Evolutionary conservation across 352 stramenopile genomes (phyloP), one percentile per base, ranked within the genome.

Genomic region (Blastocystis hominis): DNA sequence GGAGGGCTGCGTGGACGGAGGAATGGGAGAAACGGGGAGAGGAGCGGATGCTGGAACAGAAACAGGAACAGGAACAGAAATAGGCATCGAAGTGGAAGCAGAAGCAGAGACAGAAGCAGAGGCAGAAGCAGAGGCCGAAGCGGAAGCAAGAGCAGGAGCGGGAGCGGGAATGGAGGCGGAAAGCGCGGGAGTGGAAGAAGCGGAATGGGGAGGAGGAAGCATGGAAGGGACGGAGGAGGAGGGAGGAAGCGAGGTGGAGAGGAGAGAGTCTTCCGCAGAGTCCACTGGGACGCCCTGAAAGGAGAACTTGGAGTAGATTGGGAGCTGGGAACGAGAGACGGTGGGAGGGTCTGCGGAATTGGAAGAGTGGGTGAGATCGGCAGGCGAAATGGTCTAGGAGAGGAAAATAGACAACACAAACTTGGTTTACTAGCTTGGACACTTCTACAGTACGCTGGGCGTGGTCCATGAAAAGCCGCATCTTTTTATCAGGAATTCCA

Each of bases 371-470:
- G 20, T 40, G 20, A 24, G 30, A 68, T 68, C 30, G 30, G 20
- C 59, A 38, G 20, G 20, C 15, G 59, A 15, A 38, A 68, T 68
- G 9, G 59, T 68, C 59, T 68, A 68, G 10, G 30, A 38, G 30
- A 68, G 9, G 20, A 40, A n/a, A 2, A 3, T 9, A 9, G 30
- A 24, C 20, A 40, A 2, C 1, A 38, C 20, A 38, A 17, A 72
- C 62, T 13, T 42, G 17, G 1, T 42, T 47, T 34, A 47, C 30
- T 34, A 20, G 38, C 53, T 80, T 80, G 36, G 20, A n/a, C 53
- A 80, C 30, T 24, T 80, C 70, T 5, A 80, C 70, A n/a, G 70
- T 80, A 42, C 70, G 30, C 70, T 80, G 70, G n/a, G 70, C 70
- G 63, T 80, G 70, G 30, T 80, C 70, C 70, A 80, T 80, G 36